A percentile compares a stretch with the other conserved stretches of the same genome.
Conservation (phyloP, 305 asterid species). For the Fraxinus albicans region DNA sequence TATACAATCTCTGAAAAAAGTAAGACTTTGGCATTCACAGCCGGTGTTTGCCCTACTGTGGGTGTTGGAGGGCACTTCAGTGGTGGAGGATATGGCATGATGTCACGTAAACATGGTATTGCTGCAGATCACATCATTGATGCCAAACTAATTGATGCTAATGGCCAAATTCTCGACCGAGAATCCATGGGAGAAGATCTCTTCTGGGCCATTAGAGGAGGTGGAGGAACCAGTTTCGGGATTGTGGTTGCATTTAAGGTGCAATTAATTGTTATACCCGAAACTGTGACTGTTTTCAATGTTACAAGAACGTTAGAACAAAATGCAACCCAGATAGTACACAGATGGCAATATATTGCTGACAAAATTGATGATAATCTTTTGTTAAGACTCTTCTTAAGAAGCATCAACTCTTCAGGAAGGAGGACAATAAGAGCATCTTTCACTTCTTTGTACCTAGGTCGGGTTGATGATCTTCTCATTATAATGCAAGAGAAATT, state of each 20-base stretch:
- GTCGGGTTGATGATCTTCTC: conserved; percentile 10
- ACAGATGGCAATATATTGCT: background rate
- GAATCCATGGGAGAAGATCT: background rate
- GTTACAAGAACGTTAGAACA: background rate
- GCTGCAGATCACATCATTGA: background rate
- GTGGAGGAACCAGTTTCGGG: background rate
- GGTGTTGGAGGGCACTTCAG: background rate
- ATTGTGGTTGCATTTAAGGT: background rate
- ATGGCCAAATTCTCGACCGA: background rate
- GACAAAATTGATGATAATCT: background rate
- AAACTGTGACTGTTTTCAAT: background rate
- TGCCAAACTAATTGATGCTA: background rate
- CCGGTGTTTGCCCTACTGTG: background rate
- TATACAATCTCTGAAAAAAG: background rate
- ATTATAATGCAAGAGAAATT: conserved; percentile 19
- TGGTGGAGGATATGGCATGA: background rate
- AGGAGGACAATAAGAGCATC: conserved; percentile 16
- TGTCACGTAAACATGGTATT: background rate
- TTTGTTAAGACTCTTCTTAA: background rate
- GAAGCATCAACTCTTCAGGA: background rate
- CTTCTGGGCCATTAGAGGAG: background rate
- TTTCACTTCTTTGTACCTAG: conserved; percentile 24
- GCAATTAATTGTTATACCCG: background rate
- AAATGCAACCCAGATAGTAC: background rate
- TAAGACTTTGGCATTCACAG: background rate